phyloP scores from a whole-genome alignment of 106 monocot genomes.

The Platanthera zijinensis region DNA sequence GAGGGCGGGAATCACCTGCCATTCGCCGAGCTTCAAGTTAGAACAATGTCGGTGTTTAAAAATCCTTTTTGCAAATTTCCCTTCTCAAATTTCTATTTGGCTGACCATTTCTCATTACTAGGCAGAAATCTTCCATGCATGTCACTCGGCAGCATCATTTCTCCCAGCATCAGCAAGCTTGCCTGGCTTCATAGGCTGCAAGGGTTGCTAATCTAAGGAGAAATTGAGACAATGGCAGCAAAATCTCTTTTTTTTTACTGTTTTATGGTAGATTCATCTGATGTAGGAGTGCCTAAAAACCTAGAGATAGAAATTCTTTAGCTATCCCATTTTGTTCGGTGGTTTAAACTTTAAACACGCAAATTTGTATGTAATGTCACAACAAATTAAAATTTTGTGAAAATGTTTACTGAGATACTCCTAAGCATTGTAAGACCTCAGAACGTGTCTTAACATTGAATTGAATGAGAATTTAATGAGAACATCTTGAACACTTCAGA shows the following conservation, averaged over 20 bases:
- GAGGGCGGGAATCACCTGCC: conserved; percentile 58
- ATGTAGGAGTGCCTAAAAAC: no score
- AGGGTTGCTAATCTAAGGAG: conserved; percentile 8
- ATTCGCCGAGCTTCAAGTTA: conserved; percentile 61
- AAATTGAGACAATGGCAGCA: neutral
- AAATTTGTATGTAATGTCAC: no score
- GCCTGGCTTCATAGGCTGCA: conserved; percentile 73
- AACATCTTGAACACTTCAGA: no score
- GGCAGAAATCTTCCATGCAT: conserved; percentile 77
- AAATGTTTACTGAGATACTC: no score
- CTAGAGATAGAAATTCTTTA: no score
- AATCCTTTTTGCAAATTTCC: neutral
- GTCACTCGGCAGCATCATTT: conserved; percentile 75
- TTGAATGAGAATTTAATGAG: no score
- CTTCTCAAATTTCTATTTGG: neutral
- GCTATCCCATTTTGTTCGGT: no score
- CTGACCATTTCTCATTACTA: neutral
- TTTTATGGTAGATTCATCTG: neutral
- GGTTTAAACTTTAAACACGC: no score
- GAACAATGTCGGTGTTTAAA: conserved; percentile 52
- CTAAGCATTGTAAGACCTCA: no score
- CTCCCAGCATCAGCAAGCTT: conserved; percentile 87
- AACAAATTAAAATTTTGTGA: no score
- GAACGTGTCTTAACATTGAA: no score
- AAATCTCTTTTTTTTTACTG: neutral